Conservation (phyloP, 2,329 filamentous ascomycete genomes). For the Aspergillus fructus region DNA sequence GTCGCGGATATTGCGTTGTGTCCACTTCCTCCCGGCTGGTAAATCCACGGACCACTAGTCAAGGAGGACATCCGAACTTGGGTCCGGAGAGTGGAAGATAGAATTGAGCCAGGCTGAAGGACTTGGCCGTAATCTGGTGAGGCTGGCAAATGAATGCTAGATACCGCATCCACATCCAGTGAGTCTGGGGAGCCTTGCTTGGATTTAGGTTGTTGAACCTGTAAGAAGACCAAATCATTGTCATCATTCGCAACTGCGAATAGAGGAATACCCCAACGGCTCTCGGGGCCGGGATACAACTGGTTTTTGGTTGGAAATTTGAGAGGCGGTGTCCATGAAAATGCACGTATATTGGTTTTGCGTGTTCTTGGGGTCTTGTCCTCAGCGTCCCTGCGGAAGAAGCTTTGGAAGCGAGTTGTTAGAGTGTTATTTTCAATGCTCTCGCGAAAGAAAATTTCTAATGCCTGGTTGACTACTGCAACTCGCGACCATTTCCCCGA, state of each 20-base stretch:
- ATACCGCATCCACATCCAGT: slow-evolving; percentile 29
- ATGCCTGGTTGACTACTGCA: slow-evolving; percentile 52
- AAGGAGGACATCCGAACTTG: slow-evolving; percentile 27
- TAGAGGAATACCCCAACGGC: slow-evolving; percentile 37
- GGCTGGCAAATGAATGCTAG: slow-evolving; percentile 20
- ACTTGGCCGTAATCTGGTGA: slow-evolving; percentile 13
- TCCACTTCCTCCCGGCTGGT: neutral
- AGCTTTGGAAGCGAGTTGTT: slow-evolving; percentile 29
- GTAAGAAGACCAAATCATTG: slow-evolving; percentile 37
- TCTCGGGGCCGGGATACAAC: slow-evolving; percentile 16
- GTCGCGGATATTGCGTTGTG: slow-evolving; percentile 15
- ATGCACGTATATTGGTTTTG: slow-evolving; percentile 39
- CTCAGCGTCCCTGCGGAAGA: slow-evolving; percentile 25
- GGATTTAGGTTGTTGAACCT: slow-evolving; percentile 17
- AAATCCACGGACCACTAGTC: slow-evolving; percentile 36
- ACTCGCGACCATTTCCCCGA: slow-evolving; percentile 52
- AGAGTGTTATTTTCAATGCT: slow-evolving; percentile 21
- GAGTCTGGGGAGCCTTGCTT: neutral
- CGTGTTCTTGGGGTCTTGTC: slow-evolving; percentile 24
- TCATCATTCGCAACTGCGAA: slow-evolving; percentile 41
- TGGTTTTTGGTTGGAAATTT: slow-evolving; percentile 17
- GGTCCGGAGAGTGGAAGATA: slow-evolving; percentile 27
- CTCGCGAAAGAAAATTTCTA: slow-evolving; percentile 42
- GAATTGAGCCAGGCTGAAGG: slow-evolving; percentile 28
- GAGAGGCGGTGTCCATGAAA: slow-evolving; percentile 41